Conservation (phyloP, 805 yeast species). For the Wickerhamomyces bisporus region DNA sequence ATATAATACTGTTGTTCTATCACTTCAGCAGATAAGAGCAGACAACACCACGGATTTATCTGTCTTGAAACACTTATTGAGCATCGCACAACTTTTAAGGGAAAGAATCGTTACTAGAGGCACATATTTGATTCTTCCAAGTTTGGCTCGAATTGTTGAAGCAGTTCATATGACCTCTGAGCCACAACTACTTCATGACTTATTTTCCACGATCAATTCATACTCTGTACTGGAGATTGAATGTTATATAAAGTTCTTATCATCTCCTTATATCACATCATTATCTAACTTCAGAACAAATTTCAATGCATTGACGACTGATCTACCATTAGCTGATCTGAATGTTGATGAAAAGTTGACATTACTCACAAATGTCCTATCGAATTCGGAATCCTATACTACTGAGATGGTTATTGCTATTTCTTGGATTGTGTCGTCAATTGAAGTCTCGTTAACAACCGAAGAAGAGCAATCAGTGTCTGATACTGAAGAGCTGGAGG, state of each 20-base stretch:
- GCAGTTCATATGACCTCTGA: neutral
- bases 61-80: slow-evolving; percentile 3
- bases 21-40: slow-evolving; percentile 6
- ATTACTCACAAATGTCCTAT: slow-evolving; percentile 4
- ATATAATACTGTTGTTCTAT: slow-evolving; percentile 4
- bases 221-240: slow-evolving; percentile 1
- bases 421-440: slow-evolving; percentile 5
- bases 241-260: slow-evolving; percentile 4
- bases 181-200: neutral
- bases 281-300: slow-evolving; percentile 4
- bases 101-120: no score
- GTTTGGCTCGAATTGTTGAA: neutral
- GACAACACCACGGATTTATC: slow-evolving; percentile 1
- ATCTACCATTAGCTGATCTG: neutral
- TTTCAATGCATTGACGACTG: neutral
- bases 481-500: slow-evolving; percentile 2
- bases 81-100: slow-evolving; percentile 1
- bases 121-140: neutral
- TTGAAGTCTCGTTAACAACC: slow-evolving; percentile 6
- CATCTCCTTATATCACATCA: slow-evolving; percentile 4
- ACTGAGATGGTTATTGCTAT: slow-evolving; percentile 2
- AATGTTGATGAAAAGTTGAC: slow-evolving; percentile 2
- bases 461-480: slow-evolving; percentile 4
- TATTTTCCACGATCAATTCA: neutral
- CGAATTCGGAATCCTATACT: neutral